Percentiles rank a stretch among this genome's conserved stretches.
Conservation (phyloP, 208 protist genomes). For the Acanthamoeba sp. region DNA sequence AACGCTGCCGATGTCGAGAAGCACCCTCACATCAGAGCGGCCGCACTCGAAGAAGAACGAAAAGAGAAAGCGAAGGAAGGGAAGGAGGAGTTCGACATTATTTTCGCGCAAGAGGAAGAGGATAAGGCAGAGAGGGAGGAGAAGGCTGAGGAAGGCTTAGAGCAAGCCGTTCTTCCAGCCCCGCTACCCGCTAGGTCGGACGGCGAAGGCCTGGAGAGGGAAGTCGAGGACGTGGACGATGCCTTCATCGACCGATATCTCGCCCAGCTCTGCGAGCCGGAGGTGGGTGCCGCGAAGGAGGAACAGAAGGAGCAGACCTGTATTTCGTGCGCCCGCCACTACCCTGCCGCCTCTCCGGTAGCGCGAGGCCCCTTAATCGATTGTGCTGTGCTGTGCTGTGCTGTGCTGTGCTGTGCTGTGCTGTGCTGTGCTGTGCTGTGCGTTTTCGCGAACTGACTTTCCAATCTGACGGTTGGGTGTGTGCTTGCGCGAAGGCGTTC, state of each 20-base stretch:
- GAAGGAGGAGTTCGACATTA: too few relatives aligned
- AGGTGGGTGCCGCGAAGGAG: too few relatives aligned
- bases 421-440: too few relatives aligned
- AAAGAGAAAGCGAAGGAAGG: neutral
- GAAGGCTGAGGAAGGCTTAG: neutral
- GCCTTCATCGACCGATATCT: neutral
- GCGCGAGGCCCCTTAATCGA: neutral
- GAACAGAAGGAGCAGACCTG: neutral
- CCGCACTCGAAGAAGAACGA: neutral
- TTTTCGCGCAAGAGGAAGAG: neutral
- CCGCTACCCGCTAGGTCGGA: neutral
- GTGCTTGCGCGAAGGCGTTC: neutral
- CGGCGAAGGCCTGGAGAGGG: neutral
- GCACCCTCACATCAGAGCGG: neutral
- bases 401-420: too few relatives aligned
- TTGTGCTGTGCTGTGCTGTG: too few relatives aligned
- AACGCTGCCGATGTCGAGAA: neutral
- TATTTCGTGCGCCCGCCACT: neutral
- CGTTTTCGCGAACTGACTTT: neutral
- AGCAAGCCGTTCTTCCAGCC: neutral
- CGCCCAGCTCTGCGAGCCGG: neutral
- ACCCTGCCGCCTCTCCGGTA: neutral
- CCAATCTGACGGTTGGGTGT: neutral
- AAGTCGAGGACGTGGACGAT: too few relatives aligned
- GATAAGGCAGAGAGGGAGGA: neutral